These are phyloP conservation scores for Coprinellus aureogranulatus DNA, from an alignment of 768 basidiomycete species.

Conservation along the genomic window DNA sequence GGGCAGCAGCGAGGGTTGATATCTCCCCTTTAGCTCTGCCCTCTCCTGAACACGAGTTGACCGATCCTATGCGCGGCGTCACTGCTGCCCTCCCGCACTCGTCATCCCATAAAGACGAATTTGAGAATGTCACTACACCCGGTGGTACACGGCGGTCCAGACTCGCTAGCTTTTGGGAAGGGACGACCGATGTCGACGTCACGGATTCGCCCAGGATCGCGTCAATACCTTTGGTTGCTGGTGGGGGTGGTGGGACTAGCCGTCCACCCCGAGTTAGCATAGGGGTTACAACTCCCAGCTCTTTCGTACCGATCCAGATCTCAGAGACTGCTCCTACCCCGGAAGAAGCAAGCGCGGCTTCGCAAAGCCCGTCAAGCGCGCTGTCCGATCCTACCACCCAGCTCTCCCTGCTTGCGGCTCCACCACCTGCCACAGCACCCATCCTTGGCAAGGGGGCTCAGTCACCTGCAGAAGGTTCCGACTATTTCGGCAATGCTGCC, in stretches of 20 bases:
- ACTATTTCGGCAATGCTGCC: conserved; percentile 6
- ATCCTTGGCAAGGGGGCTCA: not conserved
- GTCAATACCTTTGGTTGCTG: too few species aligned
- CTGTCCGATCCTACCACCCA: conserved; percentile 3
- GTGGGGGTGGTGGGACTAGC: not conserved
- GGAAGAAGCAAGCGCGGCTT: not conserved
- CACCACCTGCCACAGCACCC: conserved; percentile 5
- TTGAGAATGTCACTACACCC: conserved; percentile 41
- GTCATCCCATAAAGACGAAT: conserved; percentile 34
- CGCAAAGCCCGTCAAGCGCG: not conserved
- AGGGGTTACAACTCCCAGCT: not conserved
- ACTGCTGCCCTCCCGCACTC: conserved; percentile 65
- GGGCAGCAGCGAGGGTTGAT: conserved; percentile 79
- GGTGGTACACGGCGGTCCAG: conserved; percentile 54
- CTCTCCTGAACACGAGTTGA: conserved; percentile 87
- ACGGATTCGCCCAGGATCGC: not conserved
- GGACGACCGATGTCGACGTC: conserved; percentile 62
- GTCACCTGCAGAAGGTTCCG: not conserved
- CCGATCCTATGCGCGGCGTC: conserved; percentile 83
- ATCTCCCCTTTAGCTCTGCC: conserved; percentile 86
- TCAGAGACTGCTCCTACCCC: not conserved
- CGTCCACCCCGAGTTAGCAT: not conserved
- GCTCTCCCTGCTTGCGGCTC: conserved; percentile 6
- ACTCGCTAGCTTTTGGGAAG: conserved; percentile 73
- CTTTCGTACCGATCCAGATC: not conserved